Conservation (phyloP, 345 rosid genomes). For the Raphanus raphanistrum region DNA sequence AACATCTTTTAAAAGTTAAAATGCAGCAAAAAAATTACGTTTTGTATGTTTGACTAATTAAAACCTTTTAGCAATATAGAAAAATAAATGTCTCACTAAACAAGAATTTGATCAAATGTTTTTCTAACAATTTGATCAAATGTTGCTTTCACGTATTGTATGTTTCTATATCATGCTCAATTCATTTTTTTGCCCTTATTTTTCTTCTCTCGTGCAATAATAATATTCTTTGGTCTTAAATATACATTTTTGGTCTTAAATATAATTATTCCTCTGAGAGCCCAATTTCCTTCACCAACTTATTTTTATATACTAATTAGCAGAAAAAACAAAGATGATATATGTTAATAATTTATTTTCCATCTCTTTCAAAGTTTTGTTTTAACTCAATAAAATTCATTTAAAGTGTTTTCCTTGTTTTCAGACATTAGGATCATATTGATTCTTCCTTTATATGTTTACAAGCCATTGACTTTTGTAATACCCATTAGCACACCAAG, state of each 20-base stretch:
- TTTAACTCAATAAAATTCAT: slow-evolving; percentile 8
- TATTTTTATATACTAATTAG: background rate
- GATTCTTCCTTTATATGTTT: background rate
- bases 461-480: slow-evolving; percentile 31
- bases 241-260: slow-evolving; percentile 7
- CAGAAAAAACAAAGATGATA: slow-evolving; percentile 24
- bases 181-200: slow-evolving; percentile 6
- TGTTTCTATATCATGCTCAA: slow-evolving; percentile 13
- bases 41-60: background rate
- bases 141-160: slow-evolving; percentile 39
- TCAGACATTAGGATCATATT: slow-evolving; percentile 7
- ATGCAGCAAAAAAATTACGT: background rate
- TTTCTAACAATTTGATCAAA: background rate
- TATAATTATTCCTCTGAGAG: slow-evolving; percentile 23
- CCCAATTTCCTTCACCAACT: slow-evolving; percentile 37
- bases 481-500: slow-evolving; percentile 18
- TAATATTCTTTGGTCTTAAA: slow-evolving; percentile 23
- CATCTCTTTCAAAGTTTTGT: slow-evolving; percentile 28
- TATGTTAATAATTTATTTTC: slow-evolving; percentile 1
- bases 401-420: background rate
- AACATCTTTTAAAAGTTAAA: background rate
- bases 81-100: background rate
- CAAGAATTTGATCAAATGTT: background rate
- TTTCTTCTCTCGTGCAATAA: slow-evolving; percentile 19
- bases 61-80: background rate